Evolutionary conservation across 805 yeast species (phyloP), one percentile per base, ranked within the genome.

Genomic region (Nakazawaea pomicola): DNA sequence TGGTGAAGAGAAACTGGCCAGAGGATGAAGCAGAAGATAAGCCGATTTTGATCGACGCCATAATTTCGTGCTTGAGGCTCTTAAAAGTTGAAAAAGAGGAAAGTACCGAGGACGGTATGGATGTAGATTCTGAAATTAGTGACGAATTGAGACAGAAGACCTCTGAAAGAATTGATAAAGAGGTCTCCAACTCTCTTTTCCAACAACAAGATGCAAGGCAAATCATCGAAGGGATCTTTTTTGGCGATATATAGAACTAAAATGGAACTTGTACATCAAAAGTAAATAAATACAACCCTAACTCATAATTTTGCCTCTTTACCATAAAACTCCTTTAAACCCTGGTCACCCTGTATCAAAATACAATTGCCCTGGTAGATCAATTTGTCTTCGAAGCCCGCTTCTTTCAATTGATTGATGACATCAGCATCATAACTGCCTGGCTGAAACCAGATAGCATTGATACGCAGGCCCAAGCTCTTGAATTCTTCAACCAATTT

Each of bases 371-470:
- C 85, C 50, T 74, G 69, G 27, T 61, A 61, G 15, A 73, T 58
- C 4, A 64, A 59, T 15, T 49, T 52, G 15, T 57, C 65, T 4
- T 48, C 50, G 19, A 55, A n/a, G 61, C 73, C 44, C 58, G 56
- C 24, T 46, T 53, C 34, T 50, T 54, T n/a, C 14, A 54, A 50
- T 15, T 43, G 58, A 1, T 69, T 62, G 14, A 82, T 62, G 3
- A 74, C 75, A 10, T 64, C 68, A 2, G 55, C 53, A 51, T 82
- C 79, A 49, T 74, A 84, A 17, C 88, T 74, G 0, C 95, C 95
- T 0, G 95, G 95, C 54, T 86, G 95, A 49, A 83, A 79, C 95
- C 95, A 87, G 12, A 84, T 62, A 1, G 81, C 78, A 50, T 72
- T 72, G 12, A 83, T 61, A 0, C 60, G 47, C 5, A 7, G 36